Evolutionary conservation across 2,329 filamentous ascomycete species (phyloP).

Genomic region (Stachybotrys chartarum): DNA sequence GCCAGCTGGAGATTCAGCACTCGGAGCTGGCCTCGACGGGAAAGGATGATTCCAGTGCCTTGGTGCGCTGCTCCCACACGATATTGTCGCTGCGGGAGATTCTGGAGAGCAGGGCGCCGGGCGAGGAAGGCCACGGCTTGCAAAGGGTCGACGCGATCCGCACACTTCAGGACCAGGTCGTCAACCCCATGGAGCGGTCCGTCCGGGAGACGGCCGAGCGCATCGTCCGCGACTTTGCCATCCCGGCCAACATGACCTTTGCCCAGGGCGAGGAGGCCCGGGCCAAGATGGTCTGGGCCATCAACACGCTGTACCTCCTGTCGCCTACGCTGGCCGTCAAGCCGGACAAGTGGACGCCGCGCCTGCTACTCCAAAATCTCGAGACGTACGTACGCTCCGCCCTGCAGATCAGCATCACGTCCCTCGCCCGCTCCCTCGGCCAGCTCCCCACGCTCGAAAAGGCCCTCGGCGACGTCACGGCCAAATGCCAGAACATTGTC

Average conservation of each 20-base stretch:
- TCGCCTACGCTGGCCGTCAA: slow-evolving; percentile 56
- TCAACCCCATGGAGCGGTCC: slow-evolving; percentile 65
- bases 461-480: slow-evolving; percentile 72
- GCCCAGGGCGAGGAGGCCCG: slow-evolving; percentile 67
- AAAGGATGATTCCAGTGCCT: slow-evolving; percentile 67
- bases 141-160: slow-evolving; percentile 65
- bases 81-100: slow-evolving; percentile 70
- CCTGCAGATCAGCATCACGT: slow-evolving; percentile 69
- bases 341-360: slow-evolving; percentile 54
- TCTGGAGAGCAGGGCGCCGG: slow-evolving; percentile 57
- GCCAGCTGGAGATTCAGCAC: slow-evolving; percentile 83
- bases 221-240: slow-evolving; percentile 75
- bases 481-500: slow-evolving; percentile 85
- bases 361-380: slow-evolving; percentile 66
- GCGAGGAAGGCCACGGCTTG: slow-evolving; percentile 72
- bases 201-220: slow-evolving; percentile 71
- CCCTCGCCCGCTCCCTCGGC: slow-evolving; percentile 67
- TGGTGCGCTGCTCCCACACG: slow-evolving; percentile 77
- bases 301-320: slow-evolving; percentile 72
- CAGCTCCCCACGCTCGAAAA: slow-evolving; percentile 77
- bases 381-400: slow-evolving; percentile 78
- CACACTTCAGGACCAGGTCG: slow-evolving; percentile 60
- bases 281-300: slow-evolving; percentile 63
- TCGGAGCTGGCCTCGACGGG: slow-evolving; percentile 47
- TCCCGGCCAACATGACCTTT: slow-evolving; percentile 51